Evolutionary conservation across 176 grass and related monocot genomes (phyloP).

Genomic region (Raddia distichophylla): DNA sequence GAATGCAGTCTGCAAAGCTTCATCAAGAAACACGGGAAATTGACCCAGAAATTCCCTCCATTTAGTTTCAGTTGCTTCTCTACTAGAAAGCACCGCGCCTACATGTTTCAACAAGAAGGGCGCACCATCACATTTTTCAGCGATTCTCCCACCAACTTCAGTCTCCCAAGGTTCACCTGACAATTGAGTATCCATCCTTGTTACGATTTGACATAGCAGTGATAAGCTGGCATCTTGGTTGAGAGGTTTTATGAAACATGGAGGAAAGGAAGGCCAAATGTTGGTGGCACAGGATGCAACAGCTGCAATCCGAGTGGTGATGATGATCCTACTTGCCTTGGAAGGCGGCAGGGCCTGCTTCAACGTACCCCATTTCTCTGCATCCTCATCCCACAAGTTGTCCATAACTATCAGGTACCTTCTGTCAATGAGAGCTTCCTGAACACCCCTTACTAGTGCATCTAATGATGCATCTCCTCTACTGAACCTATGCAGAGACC

Average conservation of each 20-base stretch:
- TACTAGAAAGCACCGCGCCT: too few relatives aligned
- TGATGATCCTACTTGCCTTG: not conserved
- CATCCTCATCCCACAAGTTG: constrained; percentile 6
- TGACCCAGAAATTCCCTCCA: too few relatives aligned
- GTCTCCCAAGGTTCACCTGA: too few relatives aligned
- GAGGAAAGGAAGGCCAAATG: not conserved
- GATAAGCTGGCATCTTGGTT: not conserved
- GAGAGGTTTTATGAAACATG: not conserved
- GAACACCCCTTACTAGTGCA: too few relatives aligned
- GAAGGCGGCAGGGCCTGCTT: not conserved
- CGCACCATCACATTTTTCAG: not conserved
- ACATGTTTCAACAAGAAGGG: not conserved
- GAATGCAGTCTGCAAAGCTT: too few relatives aligned
- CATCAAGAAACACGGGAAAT: too few relatives aligned
- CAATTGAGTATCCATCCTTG: too few relatives aligned
- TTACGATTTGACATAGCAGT: too few relatives aligned
- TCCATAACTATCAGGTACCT: constrained; percentile 7
- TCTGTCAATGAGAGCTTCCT: not conserved
- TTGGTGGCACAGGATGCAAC: not conserved
- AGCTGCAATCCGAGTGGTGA: constrained; percentile 10
- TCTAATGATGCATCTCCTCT: too few relatives aligned
- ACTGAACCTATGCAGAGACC: too few relatives aligned
- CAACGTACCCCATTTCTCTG: not conserved
- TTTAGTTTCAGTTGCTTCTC: not conserved
- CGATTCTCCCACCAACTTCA: not conserved